phyloP scores from a whole-genome alignment of 768 basidiomycete genomes.

The Boletellus sp. region DNA sequence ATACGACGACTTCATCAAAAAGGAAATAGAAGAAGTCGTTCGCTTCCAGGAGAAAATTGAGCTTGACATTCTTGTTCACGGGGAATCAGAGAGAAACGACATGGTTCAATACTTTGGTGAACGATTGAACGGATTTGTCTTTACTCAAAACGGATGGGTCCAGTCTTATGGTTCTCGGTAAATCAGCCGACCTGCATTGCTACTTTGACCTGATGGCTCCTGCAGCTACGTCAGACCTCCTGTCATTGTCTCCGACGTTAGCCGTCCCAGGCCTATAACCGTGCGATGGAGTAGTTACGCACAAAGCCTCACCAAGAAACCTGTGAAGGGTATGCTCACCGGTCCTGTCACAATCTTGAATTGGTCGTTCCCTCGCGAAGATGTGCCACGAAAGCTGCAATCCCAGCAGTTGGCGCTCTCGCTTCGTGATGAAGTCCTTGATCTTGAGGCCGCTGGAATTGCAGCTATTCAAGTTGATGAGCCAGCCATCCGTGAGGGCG shows the following conservation, averaged over 20 bases:
- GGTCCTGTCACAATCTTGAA: conserved; percentile 98
- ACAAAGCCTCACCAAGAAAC: conserved; percentile 86
- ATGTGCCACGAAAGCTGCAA: conserved; percentile 93
- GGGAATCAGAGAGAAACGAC: conserved; percentile 98
- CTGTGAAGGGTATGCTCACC: conserved; percentile 99
- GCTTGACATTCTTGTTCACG: conserved; percentile 96
- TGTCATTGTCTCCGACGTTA: conserved; percentile 97
- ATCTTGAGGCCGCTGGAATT: conserved; percentile 96
- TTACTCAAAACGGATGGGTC: conserved; percentile 99
- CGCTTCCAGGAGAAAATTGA: conserved; percentile 96
- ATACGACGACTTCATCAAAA: conserved; percentile 98
- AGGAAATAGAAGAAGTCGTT: conserved; percentile 91
- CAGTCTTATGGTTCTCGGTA: conserved; percentile 98
- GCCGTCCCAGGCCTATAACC: conserved; percentile 89
- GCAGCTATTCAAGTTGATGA: conserved; percentile 99
- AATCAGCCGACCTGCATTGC: conserved; percentile 22
- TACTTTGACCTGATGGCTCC: conserved; percentile 6
- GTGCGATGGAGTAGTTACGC: conserved; percentile 97
- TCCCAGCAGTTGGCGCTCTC: conserved; percentile 97
- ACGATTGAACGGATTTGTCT: conserved; percentile 90
- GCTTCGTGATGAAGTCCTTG: conserved; percentile 95
- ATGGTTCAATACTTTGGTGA: conserved; percentile 99
- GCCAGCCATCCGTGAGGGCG: conserved; percentile 98
- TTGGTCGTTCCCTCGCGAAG: conserved; percentile 99
- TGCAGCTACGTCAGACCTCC: conserved; percentile 92